Conservation (phyloP, 257 asterid genomes). For the Solanum dulcamara region DNA sequence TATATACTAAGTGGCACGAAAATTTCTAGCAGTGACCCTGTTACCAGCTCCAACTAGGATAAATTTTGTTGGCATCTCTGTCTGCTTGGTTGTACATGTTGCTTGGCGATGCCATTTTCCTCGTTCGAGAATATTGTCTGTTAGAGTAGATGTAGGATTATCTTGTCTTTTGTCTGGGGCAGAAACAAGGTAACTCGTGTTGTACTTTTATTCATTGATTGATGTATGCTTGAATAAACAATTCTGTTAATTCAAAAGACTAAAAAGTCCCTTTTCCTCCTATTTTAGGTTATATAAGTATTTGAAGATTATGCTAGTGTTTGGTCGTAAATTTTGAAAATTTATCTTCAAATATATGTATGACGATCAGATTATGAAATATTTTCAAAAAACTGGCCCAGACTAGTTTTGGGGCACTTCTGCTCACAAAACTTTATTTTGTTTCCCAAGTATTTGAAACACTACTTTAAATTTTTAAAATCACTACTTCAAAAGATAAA, state of each 20-base stretch:
- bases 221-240: not conserved
- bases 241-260: not conserved
- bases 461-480: no score
- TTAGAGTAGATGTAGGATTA: not conserved
- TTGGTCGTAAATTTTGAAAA: no score
- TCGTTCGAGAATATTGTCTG: not conserved
- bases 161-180: not conserved
- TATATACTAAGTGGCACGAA: constrained; percentile 70
- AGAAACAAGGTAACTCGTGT: not conserved
- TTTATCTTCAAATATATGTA: no score
- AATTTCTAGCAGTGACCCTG: constrained; percentile 16
- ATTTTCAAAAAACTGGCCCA: no score
- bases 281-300: not conserved
- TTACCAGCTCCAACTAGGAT: not conserved
- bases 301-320: not conserved
- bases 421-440: no score
- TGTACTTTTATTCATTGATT: not conserved
- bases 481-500: no score
- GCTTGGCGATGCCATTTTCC: not conserved
- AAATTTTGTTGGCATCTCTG: not conserved
- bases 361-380: no score
- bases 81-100: not conserved
- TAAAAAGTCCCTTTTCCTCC: not conserved
- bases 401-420: no score
- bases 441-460: no score